phyloP scores from a whole-genome alignment of 2,329 filamentous ascomycete genomes.

The Tolypocladium cylindrosporum region DNA sequence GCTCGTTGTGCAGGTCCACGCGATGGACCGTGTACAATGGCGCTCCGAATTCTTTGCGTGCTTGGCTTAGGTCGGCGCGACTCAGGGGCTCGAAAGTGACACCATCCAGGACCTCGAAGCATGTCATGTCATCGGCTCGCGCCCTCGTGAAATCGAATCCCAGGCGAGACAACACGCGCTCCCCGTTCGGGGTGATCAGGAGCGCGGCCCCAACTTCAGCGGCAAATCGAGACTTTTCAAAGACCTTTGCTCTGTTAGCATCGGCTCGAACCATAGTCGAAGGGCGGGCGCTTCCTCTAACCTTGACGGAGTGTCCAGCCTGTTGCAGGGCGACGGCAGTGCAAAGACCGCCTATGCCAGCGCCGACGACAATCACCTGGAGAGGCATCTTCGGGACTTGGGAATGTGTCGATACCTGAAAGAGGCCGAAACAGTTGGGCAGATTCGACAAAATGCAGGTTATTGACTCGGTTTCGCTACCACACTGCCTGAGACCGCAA shows the following conservation, averaged over 20 bases:
- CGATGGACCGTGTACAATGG: slow-evolving; percentile 2
- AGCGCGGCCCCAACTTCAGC: slow-evolving; percentile 4
- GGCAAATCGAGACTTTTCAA: slow-evolving; percentile 1
- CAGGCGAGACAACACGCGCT: background rate
- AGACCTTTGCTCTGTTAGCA: background rate
- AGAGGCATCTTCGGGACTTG: background rate
- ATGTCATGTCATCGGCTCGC: background rate
- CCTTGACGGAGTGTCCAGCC: slow-evolving; percentile 1
- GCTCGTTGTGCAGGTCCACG: slow-evolving; percentile 3
- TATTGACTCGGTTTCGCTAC: too few relatives aligned
- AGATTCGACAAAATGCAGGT: too few relatives aligned
- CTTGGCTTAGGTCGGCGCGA: background rate
- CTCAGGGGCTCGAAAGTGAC: background rate
- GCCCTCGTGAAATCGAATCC: slow-evolving; percentile 2
- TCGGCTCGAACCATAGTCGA: too few relatives aligned
- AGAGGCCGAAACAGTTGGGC: too few relatives aligned
- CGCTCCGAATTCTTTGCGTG: background rate
- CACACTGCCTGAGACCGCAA: too few relatives aligned
- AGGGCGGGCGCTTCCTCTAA: background rate
- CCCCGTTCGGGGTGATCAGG: slow-evolving; percentile 3
- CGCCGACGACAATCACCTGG: background rate
- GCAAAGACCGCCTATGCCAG: slow-evolving; percentile 2
- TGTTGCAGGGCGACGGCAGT: background rate
- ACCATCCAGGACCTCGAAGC: background rate
- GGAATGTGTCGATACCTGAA: too few relatives aligned